Evolutionary conservation across 2,329 filamentous ascomycete species (phyloP).

Genomic region (Penicillium frequentans): DNA sequence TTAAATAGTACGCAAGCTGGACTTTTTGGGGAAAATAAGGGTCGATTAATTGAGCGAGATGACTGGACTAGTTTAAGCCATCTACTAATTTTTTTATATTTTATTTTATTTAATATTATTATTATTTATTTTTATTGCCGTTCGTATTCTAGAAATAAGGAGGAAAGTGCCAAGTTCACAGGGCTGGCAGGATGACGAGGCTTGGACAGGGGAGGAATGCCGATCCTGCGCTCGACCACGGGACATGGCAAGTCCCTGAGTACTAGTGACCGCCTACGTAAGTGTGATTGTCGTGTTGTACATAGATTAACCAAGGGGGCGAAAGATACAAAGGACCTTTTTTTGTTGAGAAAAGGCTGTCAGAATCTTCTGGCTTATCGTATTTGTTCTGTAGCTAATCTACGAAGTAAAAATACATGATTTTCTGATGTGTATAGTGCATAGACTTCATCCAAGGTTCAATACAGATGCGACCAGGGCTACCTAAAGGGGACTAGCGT

Average conservation of each 20-base stretch:
- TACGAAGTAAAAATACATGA: background rate
- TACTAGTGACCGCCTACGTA: background rate
- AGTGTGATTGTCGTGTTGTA: background rate
- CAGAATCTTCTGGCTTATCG: too few relatives aligned
- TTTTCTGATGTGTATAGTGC: background rate
- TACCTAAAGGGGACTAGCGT: background rate
- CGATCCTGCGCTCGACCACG: slow-evolving; percentile 14
- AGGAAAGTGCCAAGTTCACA: slow-evolving; percentile 4
- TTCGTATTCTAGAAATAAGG: background rate
- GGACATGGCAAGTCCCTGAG: background rate
- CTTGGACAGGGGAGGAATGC: slow-evolving; percentile 1
- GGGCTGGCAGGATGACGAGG: slow-evolving; percentile 17
- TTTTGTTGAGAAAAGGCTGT: background rate
- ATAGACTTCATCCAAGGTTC: background rate
- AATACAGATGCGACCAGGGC: background rate
- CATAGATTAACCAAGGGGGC: background rate
- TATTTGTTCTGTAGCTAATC: background rate
- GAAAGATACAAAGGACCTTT: background rate
- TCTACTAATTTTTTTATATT: background rate
- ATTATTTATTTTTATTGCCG: background rate
- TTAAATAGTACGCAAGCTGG: background rate
- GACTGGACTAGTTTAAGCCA: background rate
- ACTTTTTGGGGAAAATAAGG: background rate
- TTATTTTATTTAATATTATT: background rate
- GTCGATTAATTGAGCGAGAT: background rate